phyloP scores from a whole-genome alignment of 139 green algal genomes.

The Chlorella sp. region DNA sequence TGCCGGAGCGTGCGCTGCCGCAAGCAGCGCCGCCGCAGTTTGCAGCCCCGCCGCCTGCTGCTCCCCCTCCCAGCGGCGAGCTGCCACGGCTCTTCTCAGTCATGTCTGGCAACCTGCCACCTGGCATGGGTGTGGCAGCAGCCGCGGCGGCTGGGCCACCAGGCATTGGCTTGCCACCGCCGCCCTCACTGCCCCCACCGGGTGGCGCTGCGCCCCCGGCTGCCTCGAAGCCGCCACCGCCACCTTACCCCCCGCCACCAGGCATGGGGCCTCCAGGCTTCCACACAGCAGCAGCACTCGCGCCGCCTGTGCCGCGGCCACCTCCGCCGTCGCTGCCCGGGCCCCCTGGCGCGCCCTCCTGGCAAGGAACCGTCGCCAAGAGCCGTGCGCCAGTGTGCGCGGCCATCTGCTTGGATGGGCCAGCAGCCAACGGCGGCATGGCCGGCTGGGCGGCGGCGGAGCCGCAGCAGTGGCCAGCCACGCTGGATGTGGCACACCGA shows the following conservation, averaged over 20 bases:
- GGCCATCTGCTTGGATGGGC: constrained; percentile 1
- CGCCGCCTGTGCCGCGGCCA: no score
- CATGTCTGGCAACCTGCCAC: background rate
- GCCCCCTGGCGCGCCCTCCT: background rate
- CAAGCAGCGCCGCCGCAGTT: background rate
- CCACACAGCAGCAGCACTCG: no score
- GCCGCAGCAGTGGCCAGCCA: constrained; percentile 38
- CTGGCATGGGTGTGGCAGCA: background rate
- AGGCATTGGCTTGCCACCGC: background rate
- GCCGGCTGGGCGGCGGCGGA: constrained; percentile 35
- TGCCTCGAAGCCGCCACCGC: no score
- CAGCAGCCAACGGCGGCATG: background rate
- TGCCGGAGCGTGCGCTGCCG: background rate
- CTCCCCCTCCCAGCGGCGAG: background rate
- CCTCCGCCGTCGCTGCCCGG: no score
- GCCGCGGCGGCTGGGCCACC: background rate
- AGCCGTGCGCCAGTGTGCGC: constrained; percentile 7
- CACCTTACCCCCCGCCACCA: no score
- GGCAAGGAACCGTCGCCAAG: constrained; percentile 32
- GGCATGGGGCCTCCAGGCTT: no score
- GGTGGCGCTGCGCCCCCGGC: background rate
- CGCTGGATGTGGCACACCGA: constrained; percentile 38
- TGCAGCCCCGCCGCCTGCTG: background rate
- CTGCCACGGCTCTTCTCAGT: background rate
- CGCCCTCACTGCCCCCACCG: background rate